A percentile compares a stretch with the other conserved stretches of the same genome.
Conservation (phyloP, 2,329 filamentous ascomycete genomes). For the Apiospora arundinis region DNA sequence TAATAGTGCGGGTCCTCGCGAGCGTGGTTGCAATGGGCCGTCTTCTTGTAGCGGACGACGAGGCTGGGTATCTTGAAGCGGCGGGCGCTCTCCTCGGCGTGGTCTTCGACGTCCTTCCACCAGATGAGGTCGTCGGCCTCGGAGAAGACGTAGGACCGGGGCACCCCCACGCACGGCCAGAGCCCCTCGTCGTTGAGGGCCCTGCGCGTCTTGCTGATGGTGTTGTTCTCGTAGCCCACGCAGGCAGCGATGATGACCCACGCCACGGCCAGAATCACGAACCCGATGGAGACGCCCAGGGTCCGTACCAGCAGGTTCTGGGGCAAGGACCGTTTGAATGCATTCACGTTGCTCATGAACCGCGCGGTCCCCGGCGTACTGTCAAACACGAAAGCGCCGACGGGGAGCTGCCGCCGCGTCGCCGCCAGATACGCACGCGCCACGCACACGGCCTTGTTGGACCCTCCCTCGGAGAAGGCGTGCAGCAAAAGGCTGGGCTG, state of each 20-base stretch:
- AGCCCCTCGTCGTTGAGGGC: slow-evolving; percentile 31
- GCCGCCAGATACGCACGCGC: slow-evolving; percentile 43
- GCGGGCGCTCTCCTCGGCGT: slow-evolving; percentile 27
- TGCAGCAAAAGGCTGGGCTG: slow-evolving; percentile 45
- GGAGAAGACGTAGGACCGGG: slow-evolving; percentile 33
- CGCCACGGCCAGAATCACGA: slow-evolving; percentile 26
- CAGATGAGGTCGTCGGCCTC: slow-evolving; percentile 33
- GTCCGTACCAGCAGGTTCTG: slow-evolving; percentile 21
- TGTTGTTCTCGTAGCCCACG: slow-evolving; percentile 28
- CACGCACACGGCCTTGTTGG: slow-evolving; percentile 45
- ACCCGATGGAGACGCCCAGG: slow-evolving; percentile 27
- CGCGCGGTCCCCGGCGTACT: slow-evolving; percentile 48
- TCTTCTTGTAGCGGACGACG: slow-evolving; percentile 32
- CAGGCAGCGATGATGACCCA: slow-evolving; percentile 26
- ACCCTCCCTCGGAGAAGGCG: slow-evolving; percentile 57
- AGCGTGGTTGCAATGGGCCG: slow-evolving; percentile 33
- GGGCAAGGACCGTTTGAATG: slow-evolving; percentile 28
- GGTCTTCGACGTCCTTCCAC: slow-evolving; percentile 33
- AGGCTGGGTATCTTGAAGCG: slow-evolving; percentile 27
- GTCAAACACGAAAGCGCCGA: slow-evolving; percentile 50
- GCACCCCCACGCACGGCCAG: slow-evolving; percentile 25
- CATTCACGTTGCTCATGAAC: slow-evolving; percentile 31
- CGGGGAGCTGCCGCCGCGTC: slow-evolving; percentile 43
- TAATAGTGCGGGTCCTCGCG: slow-evolving; percentile 32
- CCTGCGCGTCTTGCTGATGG: slow-evolving; percentile 29